Conservation (phyloP, 1,284 basidiomycete species). For the Meripilus lineatus region DNA sequence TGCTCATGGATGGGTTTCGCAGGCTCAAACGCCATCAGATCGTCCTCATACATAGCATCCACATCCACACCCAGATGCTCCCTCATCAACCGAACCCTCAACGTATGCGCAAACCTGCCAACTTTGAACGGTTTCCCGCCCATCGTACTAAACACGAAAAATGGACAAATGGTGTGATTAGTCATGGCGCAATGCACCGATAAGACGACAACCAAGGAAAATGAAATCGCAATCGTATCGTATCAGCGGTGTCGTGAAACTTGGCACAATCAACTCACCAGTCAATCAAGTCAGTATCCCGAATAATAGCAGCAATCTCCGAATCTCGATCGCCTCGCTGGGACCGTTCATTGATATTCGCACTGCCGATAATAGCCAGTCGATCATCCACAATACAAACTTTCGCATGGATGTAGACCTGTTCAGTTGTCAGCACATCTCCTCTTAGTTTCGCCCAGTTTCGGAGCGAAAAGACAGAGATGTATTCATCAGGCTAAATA, state of each 20-base stretch:
- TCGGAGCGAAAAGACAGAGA: conserved; percentile 87
- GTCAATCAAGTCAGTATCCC: conserved; percentile 96
- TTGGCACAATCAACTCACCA: conserved; percentile 42
- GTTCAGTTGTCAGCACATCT: conserved; percentile 86
- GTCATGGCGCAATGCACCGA: neutral
- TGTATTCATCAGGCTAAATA: conserved; percentile 84
- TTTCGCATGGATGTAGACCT: conserved; percentile 90
- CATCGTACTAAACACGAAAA: conserved; percentile 67
- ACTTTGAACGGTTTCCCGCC: conserved; percentile 93
- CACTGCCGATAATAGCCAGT: conserved; percentile 96
- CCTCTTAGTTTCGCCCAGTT: conserved; percentile 92
- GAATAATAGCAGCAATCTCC: conserved; percentile 87
- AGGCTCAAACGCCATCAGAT: conserved; percentile 56
- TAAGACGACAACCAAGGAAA: neutral
- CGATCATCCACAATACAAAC: conserved; percentile 95
- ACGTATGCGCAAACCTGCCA: conserved; percentile 92
- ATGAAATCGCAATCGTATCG: too few relatives aligned
- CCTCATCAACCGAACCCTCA: conserved; percentile 92
- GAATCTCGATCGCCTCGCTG: conserved; percentile 96
- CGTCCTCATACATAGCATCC: conserved; percentile 82
- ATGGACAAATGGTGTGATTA: conserved; percentile 1
- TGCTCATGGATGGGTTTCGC: conserved; percentile 48
- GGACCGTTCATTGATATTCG: conserved; percentile 98
- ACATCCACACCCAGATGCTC: conserved; percentile 97
- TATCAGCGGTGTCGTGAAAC: too few relatives aligned